Evolutionary conservation across 441 rosid genomes (phyloP), one percentile per base, ranked within the genome.

Genomic region (Melastoma candidum): DNA sequence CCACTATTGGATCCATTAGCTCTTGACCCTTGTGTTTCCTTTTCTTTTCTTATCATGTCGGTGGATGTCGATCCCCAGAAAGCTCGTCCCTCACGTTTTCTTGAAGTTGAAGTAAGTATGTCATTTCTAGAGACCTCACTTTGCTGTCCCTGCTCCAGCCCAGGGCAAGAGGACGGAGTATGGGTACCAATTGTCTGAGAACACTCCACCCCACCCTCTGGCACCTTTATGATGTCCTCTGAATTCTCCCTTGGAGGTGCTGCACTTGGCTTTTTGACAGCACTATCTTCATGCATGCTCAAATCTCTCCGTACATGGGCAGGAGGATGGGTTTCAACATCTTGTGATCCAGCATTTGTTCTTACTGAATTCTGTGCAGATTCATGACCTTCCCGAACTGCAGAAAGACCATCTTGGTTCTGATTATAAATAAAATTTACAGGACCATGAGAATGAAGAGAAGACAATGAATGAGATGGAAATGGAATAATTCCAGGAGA

Each of bases 401-500:
- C 71, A 44, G 49, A 54, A 43, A 77, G 24, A 48, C 69, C 73
- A 58, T 71, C 83, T 49, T 66, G 67, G 64, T 74, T 83, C 61
- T 83, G 85, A 71, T 71, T 76, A 63, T 71, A 47, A 54, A 81
- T 50, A 54, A 78, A 71, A 52, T 71, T 71, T 49, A 67, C 54
- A 29, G 75, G 68, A 66, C 70, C 67, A 76, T 41, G 78, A 8
- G 81, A 72, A 63, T 77, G 85, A 63, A 76, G 72, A 61, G 71
- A 70, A 29, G 90, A 65, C 77, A 77, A 17, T 24, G 95, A 63
- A 46, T 73, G 85, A 41, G 93, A 74, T 69, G 80, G 72, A 68
- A 80, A 62, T n/a, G 93, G 87, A 63, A 86, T 64, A 48, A 89
- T 59, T 57, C 88, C 95, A 60, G 79, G 90, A 51, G 97, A 77